Evolutionary conservation across 352 stramenopile species (phyloP).

Genomic region (Pelagophyceae sp.): DNA sequence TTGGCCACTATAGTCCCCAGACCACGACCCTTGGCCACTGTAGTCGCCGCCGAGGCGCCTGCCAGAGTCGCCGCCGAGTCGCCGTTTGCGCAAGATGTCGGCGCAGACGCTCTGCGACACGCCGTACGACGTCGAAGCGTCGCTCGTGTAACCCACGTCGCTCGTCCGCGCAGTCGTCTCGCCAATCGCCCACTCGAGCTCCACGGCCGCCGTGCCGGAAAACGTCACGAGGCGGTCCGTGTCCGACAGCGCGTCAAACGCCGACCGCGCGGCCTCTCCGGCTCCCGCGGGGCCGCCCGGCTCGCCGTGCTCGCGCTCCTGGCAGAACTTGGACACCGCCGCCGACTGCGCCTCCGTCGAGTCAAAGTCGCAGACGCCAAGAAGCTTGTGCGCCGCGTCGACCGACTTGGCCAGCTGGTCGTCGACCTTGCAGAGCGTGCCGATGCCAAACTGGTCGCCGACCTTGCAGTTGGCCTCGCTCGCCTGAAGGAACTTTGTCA

Average conservation of each 20-base stretch:
- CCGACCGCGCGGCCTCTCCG: no score
- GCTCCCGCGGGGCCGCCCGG: no score
- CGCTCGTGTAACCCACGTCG: neutral
- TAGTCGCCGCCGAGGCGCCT: no score
- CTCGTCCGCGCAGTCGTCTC: neutral
- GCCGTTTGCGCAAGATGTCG: no score
- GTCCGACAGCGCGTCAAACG: neutral
- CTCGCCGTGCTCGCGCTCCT: neutral
- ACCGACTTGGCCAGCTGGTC: neutral
- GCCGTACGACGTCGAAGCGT: no score
- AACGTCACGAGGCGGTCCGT: neutral
- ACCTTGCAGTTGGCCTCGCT: neutral
- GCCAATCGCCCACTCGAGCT: neutral
- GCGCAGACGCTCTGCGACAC: no score
- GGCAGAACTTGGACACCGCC: neutral
- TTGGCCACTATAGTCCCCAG: no score
- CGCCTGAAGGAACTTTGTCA: no score
- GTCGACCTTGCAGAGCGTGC: neutral
- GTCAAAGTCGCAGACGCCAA: neutral
- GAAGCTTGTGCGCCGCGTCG: neutral
- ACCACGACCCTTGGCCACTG: no score
- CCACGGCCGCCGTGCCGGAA: neutral
- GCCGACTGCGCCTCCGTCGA: neutral
- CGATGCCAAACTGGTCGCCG: neutral
- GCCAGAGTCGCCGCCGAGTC: no score